phyloP scores from a whole-genome alignment of 306 rosid genomes.

The Hippophae tibetana region DNA sequence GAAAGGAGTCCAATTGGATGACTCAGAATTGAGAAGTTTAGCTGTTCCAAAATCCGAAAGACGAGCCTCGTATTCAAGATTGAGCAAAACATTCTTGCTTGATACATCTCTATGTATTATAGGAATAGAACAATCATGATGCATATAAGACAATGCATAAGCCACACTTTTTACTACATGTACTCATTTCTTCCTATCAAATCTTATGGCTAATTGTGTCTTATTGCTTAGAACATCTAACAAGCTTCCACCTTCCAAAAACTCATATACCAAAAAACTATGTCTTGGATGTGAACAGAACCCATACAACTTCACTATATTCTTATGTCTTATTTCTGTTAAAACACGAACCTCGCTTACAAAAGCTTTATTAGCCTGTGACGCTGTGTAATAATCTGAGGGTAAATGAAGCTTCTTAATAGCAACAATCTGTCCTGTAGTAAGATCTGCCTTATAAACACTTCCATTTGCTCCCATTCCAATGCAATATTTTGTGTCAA shows the following conservation, averaged over 20 bases:
- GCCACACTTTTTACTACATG: conserved; percentile 6
- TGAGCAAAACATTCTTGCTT: conserved; percentile 16
- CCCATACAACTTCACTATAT: conserved; percentile 14
- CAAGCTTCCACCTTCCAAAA: conserved; percentile 13
- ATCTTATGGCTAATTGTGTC: conserved; percentile 3
- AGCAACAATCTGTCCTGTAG: not conserved
- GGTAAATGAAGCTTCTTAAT: conserved; percentile 3
- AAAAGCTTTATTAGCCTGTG: not conserved
- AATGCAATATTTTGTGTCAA: conserved; percentile 7
- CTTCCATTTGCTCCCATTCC: conserved; percentile 11
- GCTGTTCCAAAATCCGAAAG: conserved; percentile 17
- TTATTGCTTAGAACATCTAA: not conserved
- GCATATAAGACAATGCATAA: conserved; percentile 20
- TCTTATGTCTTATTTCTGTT: conserved; percentile 7
- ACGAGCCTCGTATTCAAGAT: not conserved
- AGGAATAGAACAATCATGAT: conserved; percentile 11
- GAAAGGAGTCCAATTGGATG: conserved; percentile 11
- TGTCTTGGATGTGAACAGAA: not conserved
- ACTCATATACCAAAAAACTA: conserved; percentile 12
- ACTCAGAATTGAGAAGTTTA: conserved; percentile 1
- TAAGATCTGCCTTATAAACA: conserved; percentile 6
- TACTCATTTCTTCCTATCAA: conserved; percentile 10
- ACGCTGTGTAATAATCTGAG: too few species aligned
- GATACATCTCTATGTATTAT: conserved; percentile 16
- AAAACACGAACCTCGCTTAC: conserved; percentile 7